phyloP scores from a whole-genome alignment of 2,329 filamentous ascomycete genomes.

The Sodiomyces alkalinus region DNA sequence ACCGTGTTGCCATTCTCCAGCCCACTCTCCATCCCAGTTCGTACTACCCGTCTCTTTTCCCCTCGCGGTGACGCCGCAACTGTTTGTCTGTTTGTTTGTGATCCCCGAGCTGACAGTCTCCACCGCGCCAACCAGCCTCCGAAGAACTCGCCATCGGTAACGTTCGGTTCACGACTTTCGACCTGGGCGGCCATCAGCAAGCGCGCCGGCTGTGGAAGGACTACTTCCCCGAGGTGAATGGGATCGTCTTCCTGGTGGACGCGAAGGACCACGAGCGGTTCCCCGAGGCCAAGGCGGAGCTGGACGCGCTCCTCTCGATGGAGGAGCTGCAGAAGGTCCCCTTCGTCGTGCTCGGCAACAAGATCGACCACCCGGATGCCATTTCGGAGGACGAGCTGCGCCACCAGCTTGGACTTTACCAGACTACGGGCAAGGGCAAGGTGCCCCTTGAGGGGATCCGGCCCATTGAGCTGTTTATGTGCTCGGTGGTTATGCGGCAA shows the following conservation, averaged over 20 bases:
- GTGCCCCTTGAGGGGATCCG: slow-evolving; percentile 82
- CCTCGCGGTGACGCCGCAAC: background rate
- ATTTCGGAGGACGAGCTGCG: slow-evolving; percentile 91
- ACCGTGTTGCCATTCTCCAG: slow-evolving; percentile 80
- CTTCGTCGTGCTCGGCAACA: slow-evolving; percentile 94
- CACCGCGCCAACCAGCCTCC: slow-evolving; percentile 40
- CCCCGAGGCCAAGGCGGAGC: slow-evolving; percentile 86
- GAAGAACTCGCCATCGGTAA: slow-evolving; percentile 89
- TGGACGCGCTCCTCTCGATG: slow-evolving; percentile 90
- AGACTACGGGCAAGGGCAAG: slow-evolving; percentile 94
- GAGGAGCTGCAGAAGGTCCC: slow-evolving; percentile 93
- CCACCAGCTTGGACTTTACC: slow-evolving; percentile 83
- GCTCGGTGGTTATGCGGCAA: slow-evolving; percentile 95
- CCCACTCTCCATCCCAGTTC: slow-evolving; percentile 83
- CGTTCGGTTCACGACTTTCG: slow-evolving; percentile 88
- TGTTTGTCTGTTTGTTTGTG: slow-evolving; percentile 13
- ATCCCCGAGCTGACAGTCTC: slow-evolving; percentile 9
- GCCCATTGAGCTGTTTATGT: slow-evolving; percentile 98
- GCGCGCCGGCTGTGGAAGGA: slow-evolving; percentile 91
- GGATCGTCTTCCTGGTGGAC: slow-evolving; percentile 95
- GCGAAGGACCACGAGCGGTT: slow-evolving; percentile 96
- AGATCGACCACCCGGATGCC: slow-evolving; percentile 96
- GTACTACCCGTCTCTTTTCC: slow-evolving; percentile 19
- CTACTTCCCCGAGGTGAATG: slow-evolving; percentile 91
- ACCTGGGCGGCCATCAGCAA: slow-evolving; percentile 87